Base-by-base conservation (phyloP, 164 flowering plant genomes). In the Litsea cubeba region DNA sequence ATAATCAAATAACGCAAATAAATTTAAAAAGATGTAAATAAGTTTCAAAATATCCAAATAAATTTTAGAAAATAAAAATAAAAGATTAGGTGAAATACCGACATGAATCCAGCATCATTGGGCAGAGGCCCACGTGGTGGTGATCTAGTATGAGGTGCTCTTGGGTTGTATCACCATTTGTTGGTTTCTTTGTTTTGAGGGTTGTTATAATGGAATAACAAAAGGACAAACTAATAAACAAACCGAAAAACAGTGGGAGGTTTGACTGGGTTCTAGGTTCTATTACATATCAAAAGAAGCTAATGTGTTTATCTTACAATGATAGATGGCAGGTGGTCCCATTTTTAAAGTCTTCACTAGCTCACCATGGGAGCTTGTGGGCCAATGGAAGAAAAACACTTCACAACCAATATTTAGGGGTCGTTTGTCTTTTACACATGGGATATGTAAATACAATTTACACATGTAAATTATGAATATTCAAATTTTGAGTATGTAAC, bases 31-130 rank as follows among this genome's bases (percentile, higher is more conserved):
- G n/a, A n/a, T n/a, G n/a, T n/a, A n/a, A n/a, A n/a, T n/a, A n/a
- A n/a, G n/a, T n/a, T n/a, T n/a, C n/a, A n/a, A n/a, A n/a, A n/a
- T n/a, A n/a, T n/a, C n/a, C n/a, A n/a, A n/a, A n/a, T n/a, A n/a
- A n/a, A n/a, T n/a, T n/a, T n/a, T n/a, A n/a, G n/a, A n/a, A n/a
- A n/a, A n/a, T n/a, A n/a, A n/a, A n/a, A n/a, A n/a, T n/a, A 46
- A 49, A 23, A 46, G 62, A 62, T 69, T 77, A 68, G 75, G 72
- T 68, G 69, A 68, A 71, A 18, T 35, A 11, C 10, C 40, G 14
- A n/a, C 5, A n/a, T 5, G 25, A 40, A 3, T 54, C 57, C 22
- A 8, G 14, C 12, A n/a, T 54, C 18, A 12, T 12, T 28, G 26
- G 15, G 22, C 14, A 12, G 30, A 4, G 7, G 18, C 18, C 35